Base-by-base conservation (phyloP, 352 stramenopile genomes). In the Elongisporangium anandrum region DNA sequence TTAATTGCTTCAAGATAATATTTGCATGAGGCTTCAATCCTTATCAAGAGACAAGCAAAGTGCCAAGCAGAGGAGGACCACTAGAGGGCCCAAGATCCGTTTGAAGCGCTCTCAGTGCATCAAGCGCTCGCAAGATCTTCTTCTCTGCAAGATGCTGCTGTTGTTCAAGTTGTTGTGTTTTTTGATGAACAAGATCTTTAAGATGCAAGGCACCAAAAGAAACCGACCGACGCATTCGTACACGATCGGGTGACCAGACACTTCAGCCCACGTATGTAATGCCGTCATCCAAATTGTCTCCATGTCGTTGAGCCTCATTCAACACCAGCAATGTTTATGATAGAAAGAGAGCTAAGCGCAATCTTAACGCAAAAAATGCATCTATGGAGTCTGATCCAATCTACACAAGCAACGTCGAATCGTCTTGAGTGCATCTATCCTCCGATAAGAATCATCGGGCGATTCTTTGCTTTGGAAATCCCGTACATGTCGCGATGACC, bases 371-470 rank as follows among this genome's bases (percentile, higher is more conserved):
- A 45, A 34, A 7, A 45, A 45, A 45, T 45, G 13, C 34, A 45
- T 45, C 34, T 45, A 45, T 45, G 34, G 34, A 45, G 34, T 17
- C 34, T 45, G 34, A 7, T 45, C 34, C 34, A 15, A 17, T 45
- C 29, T 12, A 45, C 12, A 17, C 34, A 17, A 4, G 9, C 10
- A 26, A 26, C 49, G 20, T 17, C 49, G 3, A 26, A 10, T 52
- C 20, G 16, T 54, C 23, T 52, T 24, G 17, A 16, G 21, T 22
- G 5, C 21, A 12, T 53, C 67, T 82, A 99, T 41, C 97, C 97
- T 47, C 97, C 97, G 73, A 99, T 99, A 52, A 98, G 77, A 57
- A 97, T 98, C 97, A 99, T 99, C 22, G 96, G 96, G 20, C 96
- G 84, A 79, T 99, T 99, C 66, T 96, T 89, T 16, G 79, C 75